These are phyloP conservation scores for Nidularia pulvinata DNA, from an alignment of 768 basidiomycete species.

Conservation along the genomic window DNA sequence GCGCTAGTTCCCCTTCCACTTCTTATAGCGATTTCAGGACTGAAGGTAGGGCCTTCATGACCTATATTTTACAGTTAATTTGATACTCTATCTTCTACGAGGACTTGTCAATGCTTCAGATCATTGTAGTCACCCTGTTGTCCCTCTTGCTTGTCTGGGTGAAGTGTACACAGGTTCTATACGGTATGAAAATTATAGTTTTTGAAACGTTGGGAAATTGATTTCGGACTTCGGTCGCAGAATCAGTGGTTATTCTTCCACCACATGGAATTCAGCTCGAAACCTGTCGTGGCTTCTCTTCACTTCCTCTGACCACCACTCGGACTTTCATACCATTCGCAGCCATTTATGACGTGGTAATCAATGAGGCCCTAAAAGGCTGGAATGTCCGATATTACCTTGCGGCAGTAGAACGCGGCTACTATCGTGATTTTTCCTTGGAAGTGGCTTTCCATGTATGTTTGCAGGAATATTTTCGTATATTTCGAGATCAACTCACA, in stretches of 20 bases:
- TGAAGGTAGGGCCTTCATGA: slow-evolving; percentile 13
- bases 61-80: too few species aligned
- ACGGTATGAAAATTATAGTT: slow-evolving; percentile 5
- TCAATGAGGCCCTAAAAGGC: slow-evolving; percentile 71
- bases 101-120: too few species aligned
- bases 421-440: slow-evolving; percentile 24
- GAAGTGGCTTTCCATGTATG: slow-evolving; percentile 64
- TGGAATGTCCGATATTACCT: slow-evolving; percentile 79
- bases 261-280: slow-evolving; percentile 76
- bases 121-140: neutral
- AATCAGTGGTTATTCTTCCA: slow-evolving; percentile 69
- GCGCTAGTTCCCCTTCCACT: slow-evolving; percentile 22
- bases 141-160: neutral
- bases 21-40: slow-evolving; percentile 28
- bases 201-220: too few species aligned
- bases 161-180: slow-evolving; percentile 8
- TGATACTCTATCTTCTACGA: too few species aligned
- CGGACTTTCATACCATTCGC: slow-evolving; percentile 62
- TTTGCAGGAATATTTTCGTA: slow-evolving; percentile 3
- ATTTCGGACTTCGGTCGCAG: slow-evolving; percentile 25
- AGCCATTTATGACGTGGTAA: slow-evolving; percentile 57
- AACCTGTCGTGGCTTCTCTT: slow-evolving; percentile 58
- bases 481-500: slow-evolving; percentile 1
- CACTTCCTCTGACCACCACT: slow-evolving; percentile 26
- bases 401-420: slow-evolving; percentile 38